Conservation (phyloP, 306 rosid genomes). For the Begonia masoniana region DNA sequence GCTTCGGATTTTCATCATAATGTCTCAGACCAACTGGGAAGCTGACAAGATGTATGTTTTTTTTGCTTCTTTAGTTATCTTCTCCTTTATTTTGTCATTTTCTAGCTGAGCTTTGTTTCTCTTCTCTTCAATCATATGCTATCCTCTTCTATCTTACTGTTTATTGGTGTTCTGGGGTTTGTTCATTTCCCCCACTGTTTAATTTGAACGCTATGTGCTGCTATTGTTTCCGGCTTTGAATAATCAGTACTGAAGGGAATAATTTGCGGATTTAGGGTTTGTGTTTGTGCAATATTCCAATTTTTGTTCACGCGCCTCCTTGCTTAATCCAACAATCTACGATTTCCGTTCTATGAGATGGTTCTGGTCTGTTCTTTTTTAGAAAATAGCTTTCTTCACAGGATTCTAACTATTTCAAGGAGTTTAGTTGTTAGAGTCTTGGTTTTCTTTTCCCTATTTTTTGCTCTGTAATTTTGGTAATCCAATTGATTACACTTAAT, state of each 20-base stretch:
- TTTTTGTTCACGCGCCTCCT: no score
- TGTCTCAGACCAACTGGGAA: conserved; percentile 99
- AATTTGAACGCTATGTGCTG: neutral
- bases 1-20: conserved; percentile 20
- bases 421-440: no score
- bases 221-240: neutral
- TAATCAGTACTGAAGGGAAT: no score
- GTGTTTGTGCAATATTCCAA: conserved; percentile 5
- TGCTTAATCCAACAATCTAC: no score
- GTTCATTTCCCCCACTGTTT: neutral
- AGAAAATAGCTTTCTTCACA: no score
- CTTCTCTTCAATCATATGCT: neutral
- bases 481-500: neutral
- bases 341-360: no score
- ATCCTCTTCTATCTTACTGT: neutral
- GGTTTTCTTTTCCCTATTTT: no score
- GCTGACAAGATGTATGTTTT: conserved; percentile 91
- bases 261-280: conserved; percentile 13
- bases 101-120: neutral
- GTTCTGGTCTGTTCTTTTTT: no score
- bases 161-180: conserved; percentile 27
- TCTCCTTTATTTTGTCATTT: conserved; percentile 13
- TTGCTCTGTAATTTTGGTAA: no score
- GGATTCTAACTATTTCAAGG: no score
- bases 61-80: neutral